phyloP scores from a whole-genome alignment of 2,329 filamentous ascomycete genomes.

The Epichloe scottii region DNA sequence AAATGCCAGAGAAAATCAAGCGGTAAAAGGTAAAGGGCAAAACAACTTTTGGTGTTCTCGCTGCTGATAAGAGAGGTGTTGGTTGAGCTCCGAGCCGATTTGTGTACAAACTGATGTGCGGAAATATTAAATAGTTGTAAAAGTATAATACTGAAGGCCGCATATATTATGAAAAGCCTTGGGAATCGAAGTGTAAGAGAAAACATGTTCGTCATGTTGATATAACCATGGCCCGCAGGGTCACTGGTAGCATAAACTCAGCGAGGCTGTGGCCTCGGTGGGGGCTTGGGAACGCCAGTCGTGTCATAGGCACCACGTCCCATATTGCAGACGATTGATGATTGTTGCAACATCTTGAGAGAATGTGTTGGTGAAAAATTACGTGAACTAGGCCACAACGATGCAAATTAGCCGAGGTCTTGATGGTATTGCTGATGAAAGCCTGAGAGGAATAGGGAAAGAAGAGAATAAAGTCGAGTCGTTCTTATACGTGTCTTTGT shows the following conservation, averaged over 20 bases:
- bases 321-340: slow-evolving; percentile 29
- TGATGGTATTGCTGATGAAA: neutral
- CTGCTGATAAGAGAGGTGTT: slow-evolving; percentile 26
- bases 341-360: slow-evolving; percentile 24
- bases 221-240: neutral
- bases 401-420: neutral
- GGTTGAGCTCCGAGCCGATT: slow-evolving; percentile 21
- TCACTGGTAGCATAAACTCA: slow-evolving; percentile 12
- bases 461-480: neutral
- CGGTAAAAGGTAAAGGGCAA: neutral
- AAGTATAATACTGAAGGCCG: slow-evolving; percentile 15
- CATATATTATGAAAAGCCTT: slow-evolving; percentile 1
- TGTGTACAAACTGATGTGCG: slow-evolving; percentile 18
- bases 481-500: neutral
- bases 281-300: slow-evolving; percentile 36
- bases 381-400: neutral
- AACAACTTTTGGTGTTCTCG: slow-evolving; percentile 16
- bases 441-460: too few species aligned
- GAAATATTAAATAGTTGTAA: slow-evolving; percentile 9
- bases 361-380: slow-evolving; percentile 6
- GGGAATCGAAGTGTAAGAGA: neutral
- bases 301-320: slow-evolving; percentile 40
- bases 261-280: slow-evolving; percentile 27
- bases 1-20: neutral
- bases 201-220: neutral